Evolutionary conservation across 495 filamentous ascomycete species (phyloP).

Genomic region (Bryoglossum gracile): DNA sequence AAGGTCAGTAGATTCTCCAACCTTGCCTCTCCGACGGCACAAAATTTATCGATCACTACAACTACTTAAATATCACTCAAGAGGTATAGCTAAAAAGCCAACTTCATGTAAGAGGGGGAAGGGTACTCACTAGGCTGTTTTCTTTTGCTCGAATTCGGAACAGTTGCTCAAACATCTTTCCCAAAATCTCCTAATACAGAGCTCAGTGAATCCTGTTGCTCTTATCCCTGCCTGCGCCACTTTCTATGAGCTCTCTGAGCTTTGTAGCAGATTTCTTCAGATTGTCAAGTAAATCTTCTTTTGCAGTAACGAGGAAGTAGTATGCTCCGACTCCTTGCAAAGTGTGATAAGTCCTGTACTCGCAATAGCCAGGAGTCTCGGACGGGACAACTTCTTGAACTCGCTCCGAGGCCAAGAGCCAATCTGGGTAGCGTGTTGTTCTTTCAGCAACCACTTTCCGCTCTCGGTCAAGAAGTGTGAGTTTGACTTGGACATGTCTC

Average conservation of each 20-base stretch:
- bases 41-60: too few species aligned
- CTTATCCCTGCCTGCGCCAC: not conserved
- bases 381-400: constrained; percentile 10
- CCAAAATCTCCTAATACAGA: too few species aligned
- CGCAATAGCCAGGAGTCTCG: constrained; percentile 4
- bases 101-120: too few species aligned
- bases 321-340: constrained; percentile 12
- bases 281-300: constrained; percentile 3
- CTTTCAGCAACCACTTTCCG: constrained; percentile 3
- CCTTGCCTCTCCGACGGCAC: too few species aligned
- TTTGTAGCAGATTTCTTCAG: constrained; percentile 1
- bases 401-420: constrained; percentile 10
- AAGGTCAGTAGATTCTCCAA: too few species aligned
- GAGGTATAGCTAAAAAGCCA: too few species aligned
- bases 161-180: too few species aligned
- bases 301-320: not conserved
- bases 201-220: too few species aligned
- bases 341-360: constrained; percentile 10
- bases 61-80: too few species aligned
- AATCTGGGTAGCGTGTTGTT: constrained; percentile 1
- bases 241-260: constrained; percentile 5
- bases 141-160: too few species aligned
- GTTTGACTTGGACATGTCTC: not conserved
- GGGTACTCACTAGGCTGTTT: too few species aligned
- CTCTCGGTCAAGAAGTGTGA: constrained; percentile 13